Percentiles rank a stretch among this genome's conserved stretches.
These are phyloP conservation scores for Colletotrichum shisoi DNA, from an alignment of 2,329 filamentous ascomycete species.

Conservation along the genomic window DNA sequence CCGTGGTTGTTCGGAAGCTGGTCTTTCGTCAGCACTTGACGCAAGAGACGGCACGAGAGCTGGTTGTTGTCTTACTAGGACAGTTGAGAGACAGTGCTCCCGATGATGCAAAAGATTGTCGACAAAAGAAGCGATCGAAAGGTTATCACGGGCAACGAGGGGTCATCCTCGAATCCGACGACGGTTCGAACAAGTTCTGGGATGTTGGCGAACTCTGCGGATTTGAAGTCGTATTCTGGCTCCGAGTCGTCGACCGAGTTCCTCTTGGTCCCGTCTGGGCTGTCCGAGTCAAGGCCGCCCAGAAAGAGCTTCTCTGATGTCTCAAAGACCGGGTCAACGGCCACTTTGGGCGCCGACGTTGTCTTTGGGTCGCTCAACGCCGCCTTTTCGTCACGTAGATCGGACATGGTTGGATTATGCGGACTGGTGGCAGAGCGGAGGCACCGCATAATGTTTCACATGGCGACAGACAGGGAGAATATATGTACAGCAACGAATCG, in stretches of 20 bases:
- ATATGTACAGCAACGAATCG: not conserved
- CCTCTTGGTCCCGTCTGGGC: not conserved
- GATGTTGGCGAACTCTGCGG: constrained; percentile 33
- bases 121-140: constrained; percentile 69
- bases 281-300: constrained; percentile 14
- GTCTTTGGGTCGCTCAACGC: not conserved
- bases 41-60: accelerated
- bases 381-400: constrained; percentile 17
- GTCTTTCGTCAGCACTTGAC: constrained; percentile 54
- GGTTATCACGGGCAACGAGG: constrained; percentile 63
- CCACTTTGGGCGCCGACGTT: not conserved
- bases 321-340: constrained; percentile 23
- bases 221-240: constrained; percentile 34
- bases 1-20: constrained; percentile 64
- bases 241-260: constrained; percentile 20
- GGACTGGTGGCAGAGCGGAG: too few species aligned
- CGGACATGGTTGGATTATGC: constrained; percentile 17
- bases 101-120: constrained; percentile 23
- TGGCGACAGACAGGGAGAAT: not conserved
- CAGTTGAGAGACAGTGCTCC: constrained; percentile 28
- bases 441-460: not conserved
- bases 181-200: constrained; percentile 58
- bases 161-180: constrained; percentile 65
- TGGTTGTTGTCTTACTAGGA: constrained; percentile 14
- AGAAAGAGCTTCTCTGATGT: constrained; percentile 26